Conservation (phyloP, 2,329 filamentous ascomycete species). For the Ascochyta viciae-villosae region DNA sequence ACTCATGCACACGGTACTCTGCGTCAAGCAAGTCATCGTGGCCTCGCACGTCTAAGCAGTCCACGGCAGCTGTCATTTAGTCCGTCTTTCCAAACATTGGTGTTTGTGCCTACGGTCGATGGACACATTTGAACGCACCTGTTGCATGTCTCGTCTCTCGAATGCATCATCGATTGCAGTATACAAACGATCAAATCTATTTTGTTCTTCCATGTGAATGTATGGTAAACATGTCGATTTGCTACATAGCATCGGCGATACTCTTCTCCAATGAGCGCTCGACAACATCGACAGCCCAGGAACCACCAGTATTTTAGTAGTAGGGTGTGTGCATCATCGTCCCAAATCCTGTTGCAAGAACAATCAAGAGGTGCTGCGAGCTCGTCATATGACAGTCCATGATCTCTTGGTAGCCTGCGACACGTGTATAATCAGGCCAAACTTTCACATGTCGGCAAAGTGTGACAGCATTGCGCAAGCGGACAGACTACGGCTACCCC, state of each 20-base stretch:
- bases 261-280: background rate
- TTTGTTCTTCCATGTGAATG: background rate
- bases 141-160: too few relatives aligned
- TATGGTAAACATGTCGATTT: background rate
- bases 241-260: background rate
- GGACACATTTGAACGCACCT: too few relatives aligned
- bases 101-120: too few relatives aligned
- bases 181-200: background rate
- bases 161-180: too few relatives aligned
- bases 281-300: too few relatives aligned
- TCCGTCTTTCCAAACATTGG: too few relatives aligned
- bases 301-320: background rate
- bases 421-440: background rate
- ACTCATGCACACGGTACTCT: background rate
- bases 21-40: background rate
- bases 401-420: constrained; percentile 3
- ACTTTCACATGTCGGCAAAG: constrained; percentile 17
- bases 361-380: background rate
- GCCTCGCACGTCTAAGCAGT: too few relatives aligned
- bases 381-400: background rate
- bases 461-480: constrained; percentile 1
- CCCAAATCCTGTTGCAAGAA: background rate
- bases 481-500: constrained; percentile 8
- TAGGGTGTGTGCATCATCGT: background rate
- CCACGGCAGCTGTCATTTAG: too few relatives aligned